A percentile compares a stretch with the other conserved stretches of the same genome.
phyloP scores from a whole-genome alignment of 495 filamentous ascomycete species.

The Bombardia bombarda region DNA sequence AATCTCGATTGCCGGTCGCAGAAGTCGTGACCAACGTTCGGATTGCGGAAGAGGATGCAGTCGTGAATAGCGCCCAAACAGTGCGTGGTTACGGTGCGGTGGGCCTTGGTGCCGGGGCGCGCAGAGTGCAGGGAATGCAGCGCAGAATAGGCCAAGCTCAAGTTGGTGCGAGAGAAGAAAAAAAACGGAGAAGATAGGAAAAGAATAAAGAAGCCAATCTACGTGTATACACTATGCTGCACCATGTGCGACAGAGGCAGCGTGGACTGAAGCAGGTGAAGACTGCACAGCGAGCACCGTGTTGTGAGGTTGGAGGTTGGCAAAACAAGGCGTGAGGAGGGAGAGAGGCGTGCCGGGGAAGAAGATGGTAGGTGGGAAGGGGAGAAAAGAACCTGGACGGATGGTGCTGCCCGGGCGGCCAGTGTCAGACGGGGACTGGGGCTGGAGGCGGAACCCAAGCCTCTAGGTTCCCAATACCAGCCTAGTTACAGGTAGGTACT shows the following conservation, averaged over 20 bases:
- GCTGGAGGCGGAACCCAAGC: slow-evolving; percentile 14
- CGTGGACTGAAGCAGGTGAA: background rate
- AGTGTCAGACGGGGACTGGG: slow-evolving; percentile 13
- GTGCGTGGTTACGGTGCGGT: no score
- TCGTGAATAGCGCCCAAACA: no score
- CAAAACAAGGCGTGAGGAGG: slow-evolving; percentile 5
- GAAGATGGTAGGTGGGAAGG: slow-evolving; percentile 12
- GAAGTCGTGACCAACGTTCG: no score
- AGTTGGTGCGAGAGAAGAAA: no score
- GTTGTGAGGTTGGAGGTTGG: slow-evolving; percentile 3
- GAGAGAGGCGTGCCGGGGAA: slow-evolving; percentile 16
- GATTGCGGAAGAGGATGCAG: no score
- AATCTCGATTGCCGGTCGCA: no score
- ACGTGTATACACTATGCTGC: background rate
- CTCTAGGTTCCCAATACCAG: background rate
- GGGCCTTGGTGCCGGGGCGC: no score
- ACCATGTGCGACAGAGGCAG: slow-evolving; percentile 6
- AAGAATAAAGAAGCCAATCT: no score
- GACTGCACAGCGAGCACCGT: background rate
- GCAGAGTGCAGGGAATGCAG: no score
- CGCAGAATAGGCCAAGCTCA: no score
- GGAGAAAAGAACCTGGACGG: slow-evolving; percentile 20
- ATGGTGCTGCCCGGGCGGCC: slow-evolving; percentile 5
- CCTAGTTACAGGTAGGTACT: background rate
- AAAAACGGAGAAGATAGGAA: no score